Evolutionary conservation across 768 basidiomycete species (phyloP).

Genomic region (Hericium rajendrae): DNA sequence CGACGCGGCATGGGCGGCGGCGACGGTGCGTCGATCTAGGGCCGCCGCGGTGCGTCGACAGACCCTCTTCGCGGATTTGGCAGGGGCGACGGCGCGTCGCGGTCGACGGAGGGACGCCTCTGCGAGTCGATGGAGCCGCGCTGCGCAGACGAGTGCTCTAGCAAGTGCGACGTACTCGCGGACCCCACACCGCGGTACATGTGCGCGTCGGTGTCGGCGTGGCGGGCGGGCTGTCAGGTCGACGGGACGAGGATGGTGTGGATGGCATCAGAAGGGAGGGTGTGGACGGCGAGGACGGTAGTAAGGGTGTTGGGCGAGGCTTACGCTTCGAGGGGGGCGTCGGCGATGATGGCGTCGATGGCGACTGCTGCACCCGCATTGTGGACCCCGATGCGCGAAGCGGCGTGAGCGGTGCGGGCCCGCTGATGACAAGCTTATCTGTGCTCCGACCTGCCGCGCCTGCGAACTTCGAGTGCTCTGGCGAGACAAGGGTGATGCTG

Average conservation of each 20-base stretch:
- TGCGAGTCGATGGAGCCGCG: slow-evolving; percentile 20
- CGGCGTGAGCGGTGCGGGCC: slow-evolving; percentile 23
- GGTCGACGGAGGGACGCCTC: slow-evolving; percentile 23
- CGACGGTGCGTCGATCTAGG: too few species aligned
- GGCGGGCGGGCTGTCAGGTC: slow-evolving; percentile 33
- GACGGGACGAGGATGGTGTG: too few species aligned
- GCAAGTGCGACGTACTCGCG: slow-evolving; percentile 41
- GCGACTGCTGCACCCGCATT: background rate
- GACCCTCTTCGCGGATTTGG: background rate
- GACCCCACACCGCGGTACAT: slow-evolving; percentile 38
- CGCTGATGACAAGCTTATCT: slow-evolving; percentile 18
- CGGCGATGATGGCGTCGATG: slow-evolving; percentile 15
- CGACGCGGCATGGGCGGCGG: too few species aligned
- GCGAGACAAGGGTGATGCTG: too few species aligned
- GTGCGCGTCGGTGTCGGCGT: slow-evolving; percentile 39
- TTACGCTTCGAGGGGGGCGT: slow-evolving; percentile 16
- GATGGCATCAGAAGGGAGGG: too few species aligned
- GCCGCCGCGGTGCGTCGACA: too few species aligned
- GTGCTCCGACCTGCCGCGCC: slow-evolving; percentile 11
- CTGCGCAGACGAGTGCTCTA: slow-evolving; percentile 21
- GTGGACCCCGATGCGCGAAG: slow-evolving; percentile 2
- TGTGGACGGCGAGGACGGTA: slow-evolving; percentile 12
- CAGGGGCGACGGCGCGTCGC: background rate
- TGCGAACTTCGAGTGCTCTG: background rate
- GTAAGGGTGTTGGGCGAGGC: slow-evolving; percentile 15